A percentile compares a stretch with the other conserved stretches of the same genome.
Conservation (phyloP, 2,329 filamentous ascomycete species). For the Alternaria metachromatica region DNA sequence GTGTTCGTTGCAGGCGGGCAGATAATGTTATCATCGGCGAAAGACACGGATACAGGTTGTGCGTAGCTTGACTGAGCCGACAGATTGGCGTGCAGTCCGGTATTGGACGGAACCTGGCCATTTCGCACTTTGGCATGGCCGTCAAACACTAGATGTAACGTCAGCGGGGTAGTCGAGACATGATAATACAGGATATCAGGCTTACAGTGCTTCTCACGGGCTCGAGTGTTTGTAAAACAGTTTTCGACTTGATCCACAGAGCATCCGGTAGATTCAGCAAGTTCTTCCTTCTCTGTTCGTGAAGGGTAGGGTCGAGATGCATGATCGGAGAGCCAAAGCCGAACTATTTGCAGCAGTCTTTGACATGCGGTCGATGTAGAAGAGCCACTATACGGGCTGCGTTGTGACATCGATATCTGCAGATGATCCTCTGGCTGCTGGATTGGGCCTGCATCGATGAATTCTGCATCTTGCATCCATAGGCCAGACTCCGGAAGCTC, state of each 20-base stretch:
- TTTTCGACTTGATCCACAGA: constrained; percentile 2
- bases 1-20: neutral
- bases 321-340: constrained; percentile 1
- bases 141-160: neutral
- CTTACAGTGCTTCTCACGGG: constrained; percentile 8
- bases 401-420: neutral
- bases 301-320: constrained; percentile 8
- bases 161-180: neutral
- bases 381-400: neutral
- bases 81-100: too few relatives aligned
- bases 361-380: too few relatives aligned
- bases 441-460: neutral
- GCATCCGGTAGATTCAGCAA: constrained; percentile 1
- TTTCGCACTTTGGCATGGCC: neutral
- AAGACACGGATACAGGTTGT: neutral
- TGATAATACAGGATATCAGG: neutral
- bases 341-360: neutral
- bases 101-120: fast-evolving
- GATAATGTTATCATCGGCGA: neutral
- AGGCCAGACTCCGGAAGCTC: neutral
- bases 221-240: constrained; percentile 14
- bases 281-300: neutral
- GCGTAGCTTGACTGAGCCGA: neutral
- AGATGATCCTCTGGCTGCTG: neutral
- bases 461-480: neutral